Conservation (phyloP, 306 rosid genomes). For the Cucurbita moschata region DNA sequence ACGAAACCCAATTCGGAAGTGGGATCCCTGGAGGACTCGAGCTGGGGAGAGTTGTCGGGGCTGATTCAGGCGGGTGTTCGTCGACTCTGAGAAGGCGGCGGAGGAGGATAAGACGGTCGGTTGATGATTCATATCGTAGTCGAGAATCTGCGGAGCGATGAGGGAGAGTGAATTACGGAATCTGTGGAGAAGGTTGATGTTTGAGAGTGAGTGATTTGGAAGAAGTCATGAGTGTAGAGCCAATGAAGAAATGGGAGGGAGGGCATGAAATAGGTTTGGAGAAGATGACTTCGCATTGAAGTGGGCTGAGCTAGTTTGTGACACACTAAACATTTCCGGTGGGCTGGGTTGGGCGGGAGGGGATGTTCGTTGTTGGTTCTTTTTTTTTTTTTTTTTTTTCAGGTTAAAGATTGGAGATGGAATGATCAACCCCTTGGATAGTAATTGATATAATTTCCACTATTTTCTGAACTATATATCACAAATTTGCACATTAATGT, state of each 20-base stretch:
- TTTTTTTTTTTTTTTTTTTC: neutral
- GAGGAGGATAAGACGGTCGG: slow-evolving; percentile 48
- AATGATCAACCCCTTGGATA: no score
- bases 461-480: neutral
- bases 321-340: neutral
- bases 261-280: slow-evolving; percentile 1
- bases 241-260: slow-evolving; percentile 12
- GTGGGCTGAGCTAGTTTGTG: neutral
- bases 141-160: slow-evolving; percentile 18
- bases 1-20: slow-evolving; percentile 11
- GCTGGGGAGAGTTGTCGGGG: slow-evolving; percentile 16
- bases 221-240: slow-evolving; percentile 19
- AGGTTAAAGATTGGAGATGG: no score
- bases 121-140: slow-evolving; percentile 5
- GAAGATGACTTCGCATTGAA: slow-evolving; percentile 26
- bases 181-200: slow-evolving; percentile 10
- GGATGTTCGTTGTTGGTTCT: neutral
- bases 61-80: slow-evolving; percentile 27
- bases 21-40: slow-evolving; percentile 17
- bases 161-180: neutral
- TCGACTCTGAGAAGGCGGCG: slow-evolving; percentile 21
- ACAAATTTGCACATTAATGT: neutral
- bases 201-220: slow-evolving; percentile 10
- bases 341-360: neutral
- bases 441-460: neutral